Evolutionary conservation across 176 grass and related monocot species (phyloP), one percentile per base, ranked within the genome.

Genomic region (Lolium multiflorum): DNA sequence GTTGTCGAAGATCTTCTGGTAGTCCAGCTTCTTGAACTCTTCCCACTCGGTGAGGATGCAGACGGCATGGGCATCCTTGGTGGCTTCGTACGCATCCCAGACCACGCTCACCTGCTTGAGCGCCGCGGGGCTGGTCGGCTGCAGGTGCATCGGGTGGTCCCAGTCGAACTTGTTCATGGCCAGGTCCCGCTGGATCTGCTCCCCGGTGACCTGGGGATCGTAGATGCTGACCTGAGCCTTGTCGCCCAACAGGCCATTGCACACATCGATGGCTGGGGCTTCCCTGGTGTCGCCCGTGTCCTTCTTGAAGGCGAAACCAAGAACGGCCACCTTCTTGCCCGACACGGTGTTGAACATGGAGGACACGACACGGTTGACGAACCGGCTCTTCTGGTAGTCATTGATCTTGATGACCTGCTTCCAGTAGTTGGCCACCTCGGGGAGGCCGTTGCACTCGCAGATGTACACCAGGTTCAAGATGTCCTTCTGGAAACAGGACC

Each of bases 351-450:
- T 81, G 79, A 81, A 81, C 79, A 81, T 81, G 24, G 79, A 81
- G 24, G 79, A 51, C 24, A 81, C 79, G 0, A 81, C 79, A 4
- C 79, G 79, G 79, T 81, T 81, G n/a, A 96, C 94, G 14, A 96
- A 93, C 72, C 94, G 77, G 81, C 91, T 93, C 86, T 96, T 96
- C 86, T 96, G 94, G 80, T 96, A 96, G 85, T 96, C 91, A 14
- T 96, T 96, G 87, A 96, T 96, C 94, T 96, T 96, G 86, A 96
- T 96, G 28, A 96, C 94, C 84, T 96, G 91, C 89, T 96, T 96
- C 94, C 94, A 96, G 77, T 96, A 96, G 87, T 91, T 93, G 16
- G 94, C 94, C 51, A 93, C 94, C 77, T 96, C 91, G 0, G 94
- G 94, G 35, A 96, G 85, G 83, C 94, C 94, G 16, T 96, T 95